These are phyloP conservation scores for Cicer judaicum DNA, from an alignment of 306 rosid genomes.

Conservation along the genomic window DNA sequence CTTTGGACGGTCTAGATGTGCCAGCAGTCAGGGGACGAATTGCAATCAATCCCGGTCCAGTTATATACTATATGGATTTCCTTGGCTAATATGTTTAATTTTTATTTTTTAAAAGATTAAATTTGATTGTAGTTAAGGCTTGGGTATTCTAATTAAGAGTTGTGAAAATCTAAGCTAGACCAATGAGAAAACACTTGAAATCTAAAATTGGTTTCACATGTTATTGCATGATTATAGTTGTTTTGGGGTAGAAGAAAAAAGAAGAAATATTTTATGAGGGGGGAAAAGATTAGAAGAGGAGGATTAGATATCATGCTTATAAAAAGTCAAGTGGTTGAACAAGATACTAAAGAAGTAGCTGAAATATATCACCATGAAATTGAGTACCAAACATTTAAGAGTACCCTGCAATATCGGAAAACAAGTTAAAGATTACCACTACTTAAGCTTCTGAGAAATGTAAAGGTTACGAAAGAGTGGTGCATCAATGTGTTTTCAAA, in stretches of 20 bases:
- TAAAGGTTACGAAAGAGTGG: not conserved
- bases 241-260: not conserved
- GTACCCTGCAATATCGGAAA: not conserved
- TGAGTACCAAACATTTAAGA: not conserved
- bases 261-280: not conserved
- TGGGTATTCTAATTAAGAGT: slow-evolving; percentile 10
- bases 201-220: too few relatives aligned
- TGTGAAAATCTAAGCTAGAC: not conserved
- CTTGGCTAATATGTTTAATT: slow-evolving; percentile 5
- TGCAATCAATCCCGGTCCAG: too few relatives aligned
- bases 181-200: too few relatives aligned
- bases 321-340: slow-evolving; percentile 1
- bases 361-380: not conserved
- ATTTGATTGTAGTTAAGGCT: not conserved
- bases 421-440: not conserved
- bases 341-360: not conserved
- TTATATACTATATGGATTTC: not conserved
- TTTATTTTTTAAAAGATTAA: not conserved
- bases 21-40: too few relatives aligned
- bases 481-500: slow-evolving; percentile 5
- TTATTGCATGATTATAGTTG: slow-evolving; percentile 7
- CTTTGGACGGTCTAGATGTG: too few relatives aligned
- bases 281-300: not conserved
- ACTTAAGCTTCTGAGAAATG: too few relatives aligned
- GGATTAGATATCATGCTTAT: slow-evolving; percentile 12